Evolutionary conservation across 352 stramenopile genomes (phyloP), one percentile per base, ranked within the genome.

Genomic region (Aphanomyces invadans): DNA sequence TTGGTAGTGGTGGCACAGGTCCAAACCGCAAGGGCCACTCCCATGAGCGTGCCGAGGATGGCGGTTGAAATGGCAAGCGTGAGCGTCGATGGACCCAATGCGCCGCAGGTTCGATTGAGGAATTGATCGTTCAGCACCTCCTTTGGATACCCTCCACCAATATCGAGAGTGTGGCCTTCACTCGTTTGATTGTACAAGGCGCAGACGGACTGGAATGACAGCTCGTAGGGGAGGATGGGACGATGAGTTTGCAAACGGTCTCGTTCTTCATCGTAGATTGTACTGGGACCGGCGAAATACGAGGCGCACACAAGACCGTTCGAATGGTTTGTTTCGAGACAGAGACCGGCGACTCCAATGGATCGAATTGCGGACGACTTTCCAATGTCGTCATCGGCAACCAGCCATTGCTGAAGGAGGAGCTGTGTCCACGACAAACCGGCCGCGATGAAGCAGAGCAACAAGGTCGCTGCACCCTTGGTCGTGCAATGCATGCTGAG

Each of bases 11-110:
- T 23, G 28, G 60, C 60, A 33, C 60, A 67, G 10, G 39, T 59
- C 60, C 60, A 67, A 17, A 57, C 21, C 3, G 54, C 19, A 25
- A 57, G 54, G 1, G 60, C 29, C 10, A 46, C 42, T 4, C 10
- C 4, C 60, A 67, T 67, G 32, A 38, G 17, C 4, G 60, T 67
- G 31, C 60, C 60, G 29, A 67, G 60, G 32, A 55, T 36, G 11
- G 60, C 23, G 28, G 48, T 49, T 11, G 25, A 38, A 33, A 67
- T 19, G 12, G 38, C 55, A 49, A 67, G 39, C 19, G 60, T 32
- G 19, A 67, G 48, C 12, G 39, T 33, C 3, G 60, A n/a, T 11
- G 48, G 26, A n/a, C 60, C 60, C 11, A 67, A 33, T 10, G 60
- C 46, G 23, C 46, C 60, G 36, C 60, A 67, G 0, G 60, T 67